Evolutionary conservation across 2,329 filamentous ascomycete species (phyloP), one percentile per base, ranked within the genome.

Genomic region (Colletotrichum sansevieriae): DNA sequence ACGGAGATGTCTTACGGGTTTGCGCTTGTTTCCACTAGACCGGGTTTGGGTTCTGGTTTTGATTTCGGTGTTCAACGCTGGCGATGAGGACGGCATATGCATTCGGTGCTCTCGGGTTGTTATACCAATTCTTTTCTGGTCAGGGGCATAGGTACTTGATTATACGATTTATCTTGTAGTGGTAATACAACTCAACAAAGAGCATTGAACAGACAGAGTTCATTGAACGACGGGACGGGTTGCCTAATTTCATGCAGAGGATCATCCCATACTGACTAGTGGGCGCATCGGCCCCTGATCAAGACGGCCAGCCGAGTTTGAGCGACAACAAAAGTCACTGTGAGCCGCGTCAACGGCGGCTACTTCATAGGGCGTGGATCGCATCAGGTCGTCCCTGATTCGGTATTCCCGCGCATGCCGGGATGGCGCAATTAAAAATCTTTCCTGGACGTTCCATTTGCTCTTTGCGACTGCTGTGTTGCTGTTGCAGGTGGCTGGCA

Each of bases 61-160:
- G 59, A 20, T 46, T 43, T 52, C 55, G 58, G 66, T 69, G 65
- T 70, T 70, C 47, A 20, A 59, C 61, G 56, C 29, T 15, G 66
- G 66, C 55, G 49, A 61, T 66, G 43, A 33, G 66, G 62, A 66
- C 55, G 55, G 56, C 62, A 69, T 69, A 41, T 66, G 66, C 66
- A 69, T 69, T 66, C 55, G 59, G 46, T 61, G 39, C 55, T 69
- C 37, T 39, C 47, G 54, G 57, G 62, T 65, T 69, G 66, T 55
- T 66, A 66, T 69, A 69, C 66, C 66, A 60, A 56, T 49, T 49
- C 46, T 55, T 33, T 52, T 61, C 49, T 66, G 66, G 62, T 65
- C 63, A 22, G 56, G 62, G 66, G 55, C 63, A 68, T 58, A 47
- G 66, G 49, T 55, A 61, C 51, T 65, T 61, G 62, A 51, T 69